phyloP scores from a whole-genome alignment of 805 yeast genomes.

The Metschnikowia reukaufii region DNA sequence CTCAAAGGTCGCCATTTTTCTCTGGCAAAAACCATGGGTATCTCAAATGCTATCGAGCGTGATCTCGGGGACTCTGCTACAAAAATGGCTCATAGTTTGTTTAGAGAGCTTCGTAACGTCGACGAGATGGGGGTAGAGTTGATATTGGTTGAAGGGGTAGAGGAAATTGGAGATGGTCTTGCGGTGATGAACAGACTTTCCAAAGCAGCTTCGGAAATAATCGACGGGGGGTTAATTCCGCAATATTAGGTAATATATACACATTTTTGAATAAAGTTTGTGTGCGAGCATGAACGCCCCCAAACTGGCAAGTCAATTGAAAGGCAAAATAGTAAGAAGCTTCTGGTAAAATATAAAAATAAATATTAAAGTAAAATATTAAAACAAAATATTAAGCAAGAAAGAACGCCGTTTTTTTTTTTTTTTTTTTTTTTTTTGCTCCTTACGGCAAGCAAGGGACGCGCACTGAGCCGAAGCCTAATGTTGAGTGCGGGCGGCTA shows the following conservation, averaged over 20 bases:
- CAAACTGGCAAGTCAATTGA: too few relatives aligned
- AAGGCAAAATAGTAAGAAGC: too few relatives aligned
- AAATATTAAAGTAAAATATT: not conserved
- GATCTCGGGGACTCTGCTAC: conserved; percentile 47
- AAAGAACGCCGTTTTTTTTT: not conserved
- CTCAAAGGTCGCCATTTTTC: conserved; percentile 44
- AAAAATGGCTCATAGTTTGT: conserved; percentile 74
- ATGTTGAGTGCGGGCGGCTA: not conserved
- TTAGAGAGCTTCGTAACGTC: conserved; percentile 68
- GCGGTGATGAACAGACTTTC: conserved; percentile 91
- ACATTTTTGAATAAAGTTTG: too few relatives aligned
- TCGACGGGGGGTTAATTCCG: conserved; percentile 1
- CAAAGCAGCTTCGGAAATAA: conserved; percentile 70
- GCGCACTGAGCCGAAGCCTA: not conserved
- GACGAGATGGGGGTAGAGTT: conserved; percentile 68
- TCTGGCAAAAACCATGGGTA: conserved; percentile 19
- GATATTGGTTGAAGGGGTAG: conserved; percentile 83
- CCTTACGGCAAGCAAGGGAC: not conserved
- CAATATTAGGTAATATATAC: not conserved
- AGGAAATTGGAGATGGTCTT: conserved; percentile 74
- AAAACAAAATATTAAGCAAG: not conserved
- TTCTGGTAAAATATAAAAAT: not conserved
- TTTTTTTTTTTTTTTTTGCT: not conserved
- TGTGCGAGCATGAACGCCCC: too few relatives aligned
- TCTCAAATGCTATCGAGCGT: conserved; percentile 26